Evolutionary conservation across 2,329 filamentous ascomycete genomes (phyloP), one percentile per base, ranked within the genome.

Genomic region (Aureobasidium melanogenum): DNA sequence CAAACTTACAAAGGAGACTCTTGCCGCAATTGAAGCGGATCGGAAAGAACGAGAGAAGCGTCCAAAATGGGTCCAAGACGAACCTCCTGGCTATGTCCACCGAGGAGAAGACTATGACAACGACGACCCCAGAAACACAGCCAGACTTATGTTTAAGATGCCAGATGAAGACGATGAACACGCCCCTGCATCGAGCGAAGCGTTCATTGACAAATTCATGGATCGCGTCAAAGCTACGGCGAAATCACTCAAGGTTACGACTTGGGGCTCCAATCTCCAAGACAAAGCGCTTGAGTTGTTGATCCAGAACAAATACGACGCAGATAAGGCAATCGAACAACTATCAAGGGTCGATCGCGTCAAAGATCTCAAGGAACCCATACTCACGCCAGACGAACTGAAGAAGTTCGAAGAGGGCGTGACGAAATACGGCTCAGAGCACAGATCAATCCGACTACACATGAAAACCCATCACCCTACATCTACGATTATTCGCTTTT

Each of bases 401-500:
- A 94, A 94, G 74, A 88, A 88, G 63, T 97, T 97, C 68, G 94
- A 97, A 70, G 92, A 97, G 70, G 94, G 84, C 43, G 89, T 99
- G 12, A 78, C 84, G 50, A 96, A 94, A 71, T 96, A 88, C 70
- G 94, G 94, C 24, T 97, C 93, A 0, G 94, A 99, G 74, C 85
- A 96, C 68, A 84, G 90, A 66, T 82, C 83, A 50, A 88, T 97
- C 63, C 91, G 87, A 66, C 86, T 88, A 67, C 89, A 96, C 72
- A 89, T 97, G 69, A 92, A 91, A 73, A 89, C 87, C 0, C 41
- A 55, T 7, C 84, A 94, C 67, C 85, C 84, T 43, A 86, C 91
- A 64, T 86, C 87, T 55, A 84, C 90, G 62, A 88, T 97, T 64
- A 91, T 96, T 28, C 88, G 94, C 3, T 95, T 89, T 71, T 99